phyloP scores from a whole-genome alignment of 371 early-diverging fungal genomes.

The Rhizopus delemar region DNA sequence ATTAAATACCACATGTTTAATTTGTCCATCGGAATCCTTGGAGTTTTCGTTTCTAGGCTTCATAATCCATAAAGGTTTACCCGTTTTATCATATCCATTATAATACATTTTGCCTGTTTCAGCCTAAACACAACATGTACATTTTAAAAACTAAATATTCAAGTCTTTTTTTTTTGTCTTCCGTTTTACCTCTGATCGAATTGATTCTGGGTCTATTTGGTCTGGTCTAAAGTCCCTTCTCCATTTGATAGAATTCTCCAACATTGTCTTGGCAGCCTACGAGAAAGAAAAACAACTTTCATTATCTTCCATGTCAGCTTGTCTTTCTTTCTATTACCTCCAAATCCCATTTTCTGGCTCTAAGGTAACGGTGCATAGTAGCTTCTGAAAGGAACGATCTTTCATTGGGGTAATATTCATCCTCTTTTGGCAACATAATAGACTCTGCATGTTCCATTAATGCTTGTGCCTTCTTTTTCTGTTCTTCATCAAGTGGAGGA shows the following conservation, averaged over 20 bases:
- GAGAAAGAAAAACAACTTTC: not conserved
- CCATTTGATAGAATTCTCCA: slow-evolving; percentile 75
- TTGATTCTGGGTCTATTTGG: slow-evolving; percentile 60
- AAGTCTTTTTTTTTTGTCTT: not conserved
- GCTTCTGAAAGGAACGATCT: slow-evolving; percentile 48
- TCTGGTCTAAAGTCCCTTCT: slow-evolving; percentile 68
- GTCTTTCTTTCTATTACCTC: slow-evolving; percentile 25
- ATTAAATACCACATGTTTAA: slow-evolving; percentile 72
- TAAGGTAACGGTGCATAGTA: slow-evolving; percentile 69
- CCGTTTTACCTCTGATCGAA: slow-evolving; percentile 41
- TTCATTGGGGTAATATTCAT: slow-evolving; percentile 43
- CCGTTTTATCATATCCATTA: slow-evolving; percentile 66
- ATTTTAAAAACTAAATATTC: too few species aligned
- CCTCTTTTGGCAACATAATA: slow-evolving; percentile 40
- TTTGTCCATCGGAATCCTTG: slow-evolving; percentile 66
- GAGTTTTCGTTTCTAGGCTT: slow-evolving; percentile 72
- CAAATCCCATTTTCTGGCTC: slow-evolving; percentile 69
- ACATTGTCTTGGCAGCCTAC: slow-evolving; percentile 53
- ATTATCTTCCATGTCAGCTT: not conserved
- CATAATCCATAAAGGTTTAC: slow-evolving; percentile 66
- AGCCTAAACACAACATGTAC: slow-evolving; percentile 32
- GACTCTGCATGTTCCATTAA: slow-evolving; percentile 52
- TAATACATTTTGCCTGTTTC: slow-evolving; percentile 75
- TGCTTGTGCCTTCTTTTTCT: slow-evolving; percentile 40
- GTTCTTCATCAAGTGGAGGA: slow-evolving; percentile 43